Base-by-base conservation (phyloP, 1,139 yeast genomes). In the Yamadazyma dushanensis region DNA sequence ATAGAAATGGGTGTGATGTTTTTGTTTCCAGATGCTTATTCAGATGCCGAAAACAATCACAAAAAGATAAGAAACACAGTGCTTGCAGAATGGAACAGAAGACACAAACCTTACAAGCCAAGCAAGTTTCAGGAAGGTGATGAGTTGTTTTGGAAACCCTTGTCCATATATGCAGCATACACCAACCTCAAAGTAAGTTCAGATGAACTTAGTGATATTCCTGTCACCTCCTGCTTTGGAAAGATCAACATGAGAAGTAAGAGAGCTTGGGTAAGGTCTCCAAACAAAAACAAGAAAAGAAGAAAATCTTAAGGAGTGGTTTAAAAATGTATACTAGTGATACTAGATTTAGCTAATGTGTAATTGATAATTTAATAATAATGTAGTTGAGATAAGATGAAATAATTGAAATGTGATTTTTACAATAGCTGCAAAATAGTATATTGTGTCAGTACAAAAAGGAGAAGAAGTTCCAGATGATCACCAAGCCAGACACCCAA, bases 161-260 rank as follows among this genome's bases (percentile, higher is more conserved):
- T 61, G 14, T 61, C 69, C 16, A 51, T 67, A 3, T 66, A 54
- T 43, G 58, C 62, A 26, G 70, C 69, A 2, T 66, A 57, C 38
- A 64, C 72, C 14, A 62, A 57, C 39, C 40, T 59, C 34, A 60
- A 59, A 29, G 51, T 57, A 13, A 50, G 49, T 14, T 40, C 36
- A 43, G 56, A 39, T 44, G 3, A 10, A 13, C 31, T 35, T 4
- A 54, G 44, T 52, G 37, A 41, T 19, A 51, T 62, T 10, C 70
- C 72, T 1, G 26, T 18, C 8, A 38, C 47, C 13, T 64, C 69
- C 4, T 66, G 73, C 38, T 66, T 66, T 42, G 73, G 73, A 3
- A 57, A 53, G 31, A 59, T 67, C 32, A 66, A 66, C 39, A 65
- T 66, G 72, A 47, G 73, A 35, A 46, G 40, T 16, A 60, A 58